These are phyloP conservation scores for Geotrichum armillariae DNA, from an alignment of 1,139 yeast species.

Conservation along the genomic window DNA sequence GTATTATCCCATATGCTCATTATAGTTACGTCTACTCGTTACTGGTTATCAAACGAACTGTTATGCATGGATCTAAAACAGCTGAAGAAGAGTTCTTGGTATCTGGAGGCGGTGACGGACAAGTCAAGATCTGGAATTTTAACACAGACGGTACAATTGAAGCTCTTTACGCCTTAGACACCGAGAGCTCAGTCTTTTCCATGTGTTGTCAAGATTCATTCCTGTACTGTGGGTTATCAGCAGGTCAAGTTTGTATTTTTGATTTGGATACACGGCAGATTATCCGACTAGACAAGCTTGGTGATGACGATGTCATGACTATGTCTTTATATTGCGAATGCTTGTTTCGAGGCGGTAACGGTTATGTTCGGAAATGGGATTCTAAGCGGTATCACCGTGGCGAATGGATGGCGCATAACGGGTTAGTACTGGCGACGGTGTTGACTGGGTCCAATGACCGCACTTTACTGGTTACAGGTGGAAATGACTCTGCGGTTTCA, in stretches of 20 bases:
- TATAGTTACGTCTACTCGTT: conserved; percentile 85
- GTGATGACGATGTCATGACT: conserved; percentile 50
- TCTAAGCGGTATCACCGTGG: conserved; percentile 31
- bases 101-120: conserved; percentile 91
- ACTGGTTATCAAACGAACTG: conserved; percentile 37
- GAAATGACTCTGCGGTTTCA: conserved; percentile 58
- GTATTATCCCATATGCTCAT: conserved; percentile 80
- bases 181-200: conserved; percentile 69
- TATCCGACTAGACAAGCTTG: conserved; percentile 47
- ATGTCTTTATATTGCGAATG: conserved; percentile 54
- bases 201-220: conserved; percentile 63
- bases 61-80: conserved; percentile 15
- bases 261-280: conserved; percentile 78
- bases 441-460: conserved; percentile 26
- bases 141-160: conserved; percentile 28
- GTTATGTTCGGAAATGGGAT: conserved; percentile 36
- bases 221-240: conserved; percentile 74
- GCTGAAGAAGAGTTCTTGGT: conserved; percentile 45
- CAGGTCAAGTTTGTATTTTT: conserved; percentile 77
- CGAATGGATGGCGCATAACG: conserved; percentile 40
- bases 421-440: conserved; percentile 34
- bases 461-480: conserved; percentile 52
- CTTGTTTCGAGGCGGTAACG: conserved; percentile 50
- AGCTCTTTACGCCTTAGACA: conserved; percentile 51
- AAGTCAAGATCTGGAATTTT: conserved; percentile 71